phyloP scores from a whole-genome alignment of 73 alveolate species.

The Diophrys appendiculata region DNA sequence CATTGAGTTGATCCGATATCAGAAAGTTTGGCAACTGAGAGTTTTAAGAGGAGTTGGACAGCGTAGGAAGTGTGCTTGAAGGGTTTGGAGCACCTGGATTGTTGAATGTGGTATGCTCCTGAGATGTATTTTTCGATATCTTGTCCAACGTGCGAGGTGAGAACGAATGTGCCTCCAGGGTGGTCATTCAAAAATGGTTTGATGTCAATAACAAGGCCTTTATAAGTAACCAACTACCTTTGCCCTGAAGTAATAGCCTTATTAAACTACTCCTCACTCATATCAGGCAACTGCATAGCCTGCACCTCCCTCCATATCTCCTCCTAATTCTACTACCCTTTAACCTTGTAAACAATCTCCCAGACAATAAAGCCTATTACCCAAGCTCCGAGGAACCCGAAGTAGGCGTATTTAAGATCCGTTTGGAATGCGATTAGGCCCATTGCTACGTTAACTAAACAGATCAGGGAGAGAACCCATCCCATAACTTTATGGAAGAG shows the following conservation, averaged over 20 bases:
- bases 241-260: not conserved
- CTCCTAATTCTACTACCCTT: no score
- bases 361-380: not conserved
- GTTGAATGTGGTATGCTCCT: conserved; percentile 7
- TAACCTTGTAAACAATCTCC: not conserved
- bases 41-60: not conserved
- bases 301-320: no score
- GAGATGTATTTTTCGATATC: conserved; percentile 1
- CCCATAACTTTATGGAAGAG: not conserved
- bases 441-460: not conserved
- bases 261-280: not conserved
- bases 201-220: not conserved
- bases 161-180: conserved; percentile 17
- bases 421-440: not conserved
- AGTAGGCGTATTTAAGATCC: not conserved
- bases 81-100: no score
- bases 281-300: no score
- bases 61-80: not conserved
- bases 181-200: not conserved
- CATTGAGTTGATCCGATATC: no score
- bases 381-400: not conserved
- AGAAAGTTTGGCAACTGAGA: not conserved
- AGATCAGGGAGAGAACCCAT: not conserved
- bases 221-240: not conserved
- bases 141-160: not conserved